Evolutionary conservation across 306 rosid genomes (phyloP).

Genomic region (Adenanthera pavonina): DNA sequence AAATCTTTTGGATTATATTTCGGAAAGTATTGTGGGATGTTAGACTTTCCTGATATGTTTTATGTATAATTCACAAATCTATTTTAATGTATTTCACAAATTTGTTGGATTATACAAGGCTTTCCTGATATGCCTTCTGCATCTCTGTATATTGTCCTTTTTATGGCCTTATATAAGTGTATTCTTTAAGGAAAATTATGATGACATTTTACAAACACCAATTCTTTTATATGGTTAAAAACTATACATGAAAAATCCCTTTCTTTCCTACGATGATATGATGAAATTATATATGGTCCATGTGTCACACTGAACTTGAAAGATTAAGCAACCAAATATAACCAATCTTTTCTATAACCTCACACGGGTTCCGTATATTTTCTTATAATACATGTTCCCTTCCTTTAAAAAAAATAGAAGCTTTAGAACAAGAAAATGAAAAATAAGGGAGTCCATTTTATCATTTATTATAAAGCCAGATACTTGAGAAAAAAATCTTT

Average conservation of each 20-base stretch:
- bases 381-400: background rate
- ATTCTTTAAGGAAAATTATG: background rate
- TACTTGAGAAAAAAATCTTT: constrained; percentile 6
- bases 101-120: background rate
- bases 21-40: background rate
- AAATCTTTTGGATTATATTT: too few relatives aligned
- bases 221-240: background rate
- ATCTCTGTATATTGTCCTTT: background rate
- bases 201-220: background rate
- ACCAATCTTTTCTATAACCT: background rate
- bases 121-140: background rate
- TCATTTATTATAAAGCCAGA: background rate
- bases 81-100: background rate
- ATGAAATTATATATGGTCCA: background rate
- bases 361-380: background rate
- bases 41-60: too few relatives aligned
- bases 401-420: background rate
- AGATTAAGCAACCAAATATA: constrained; percentile 6
- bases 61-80: too few relatives aligned
- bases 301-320: background rate
- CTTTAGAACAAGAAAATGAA: constrained; percentile 4
- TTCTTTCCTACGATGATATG: background rate
- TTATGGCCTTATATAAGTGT: background rate
- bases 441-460: background rate
- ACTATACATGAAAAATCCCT: background rate